Evolutionary conservation across 306 rosid species (phyloP), one percentile per base, ranked within the genome.

Genomic region (Spatholobus suberectus): DNA sequence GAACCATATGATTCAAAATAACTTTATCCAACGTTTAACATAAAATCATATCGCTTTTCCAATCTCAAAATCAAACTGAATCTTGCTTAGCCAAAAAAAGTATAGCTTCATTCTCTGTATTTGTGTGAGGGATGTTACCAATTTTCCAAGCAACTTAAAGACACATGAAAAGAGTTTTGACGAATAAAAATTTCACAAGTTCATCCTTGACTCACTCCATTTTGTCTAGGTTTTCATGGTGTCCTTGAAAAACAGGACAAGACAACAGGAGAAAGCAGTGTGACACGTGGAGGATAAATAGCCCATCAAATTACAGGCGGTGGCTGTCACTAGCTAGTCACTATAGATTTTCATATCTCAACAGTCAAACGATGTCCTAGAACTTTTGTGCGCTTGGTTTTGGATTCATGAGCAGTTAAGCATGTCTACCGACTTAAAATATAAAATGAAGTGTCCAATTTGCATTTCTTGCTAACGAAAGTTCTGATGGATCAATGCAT

Each of bases 331-430:
- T n/a, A 2, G 29, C 32, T n/a, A 2, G 29, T 69, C 20, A 12
- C 4, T 0, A 21, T 4, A 75, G 74, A 75, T 85, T 85, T 69
- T 76, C 82, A 80, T 5, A 85, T 85, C 85, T 55, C 69, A 1
- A 83, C 41, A 70, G 61, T 47, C 14, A 21, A 70, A 70, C 13
- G 37, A 12, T 29, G 5, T 24, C 62, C 37, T 59, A 0, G 3
- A 55, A 26, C 24, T 57, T 58, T 70, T 13, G 24, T 57, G 18
- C 3, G 17, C 17, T 9, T 24, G 7, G 43, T 73, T 73, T 72
- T 35, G 34, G 11, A 79, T 69, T 38, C 79, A 34, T 11, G 34
- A 17, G 34, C 34, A 49, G 52, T 79, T 34, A 61, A 47, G 67
- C 15, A 35, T 34, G 32, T 17, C 44, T 9, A 21, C 49, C 41